Base-by-base conservation (phyloP, 2,329 filamentous ascomycete species). In the Fusarium illudens region DNA sequence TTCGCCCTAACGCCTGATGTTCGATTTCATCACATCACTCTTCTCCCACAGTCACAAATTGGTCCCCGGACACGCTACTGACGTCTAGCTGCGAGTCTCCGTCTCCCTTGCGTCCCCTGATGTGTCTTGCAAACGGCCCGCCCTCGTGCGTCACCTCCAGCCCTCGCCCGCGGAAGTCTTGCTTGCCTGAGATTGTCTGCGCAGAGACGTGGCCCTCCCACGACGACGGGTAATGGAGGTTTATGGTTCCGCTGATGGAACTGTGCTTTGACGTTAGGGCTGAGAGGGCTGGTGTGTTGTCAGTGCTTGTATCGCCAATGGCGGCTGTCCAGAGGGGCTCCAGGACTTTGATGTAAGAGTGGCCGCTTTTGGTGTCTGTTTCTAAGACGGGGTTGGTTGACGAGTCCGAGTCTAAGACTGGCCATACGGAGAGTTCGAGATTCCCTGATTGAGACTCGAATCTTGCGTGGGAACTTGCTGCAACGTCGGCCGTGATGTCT, bases 121-220 rank as follows among this genome's bases (percentile, higher is more conserved):
- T 58, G 4, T 67, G 61, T 61, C 75, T 76, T 36, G 75, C 73
- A 17, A 78, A 62, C 33, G 51, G 67, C 2, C 78, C 76, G 4
- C 76, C 75, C 72, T 76, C 77, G 2, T 70, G 64, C 4, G 72
- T 73, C 4, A 84, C 68, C 53, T 75, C 65, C 12, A 87, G 77
- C 15, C 78, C 84, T 37, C 81, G 76, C 13, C 86, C 86, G 19
- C 53, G 63, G 8, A 82, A 75, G 2, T 61, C 55, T 29, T 86
- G 74, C 10, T 58, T 65, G 3, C 84, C 84, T 22, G 79, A 79
- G 15, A 82, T 74, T 17, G 79, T 79, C 60, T 78, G 58, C 12
- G 82, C 79, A 10, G 64, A 64, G 32, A 87, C 73, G 19, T 67
- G 65, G 13, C 86, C 86, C 65, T 83, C 81, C 86, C 86, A 88